Percentiles rank a stretch among this genome's conserved stretches.
phyloP scores from a whole-genome alignment of 768 basidiomycete genomes.

The Termitomyces heimii region DNA sequence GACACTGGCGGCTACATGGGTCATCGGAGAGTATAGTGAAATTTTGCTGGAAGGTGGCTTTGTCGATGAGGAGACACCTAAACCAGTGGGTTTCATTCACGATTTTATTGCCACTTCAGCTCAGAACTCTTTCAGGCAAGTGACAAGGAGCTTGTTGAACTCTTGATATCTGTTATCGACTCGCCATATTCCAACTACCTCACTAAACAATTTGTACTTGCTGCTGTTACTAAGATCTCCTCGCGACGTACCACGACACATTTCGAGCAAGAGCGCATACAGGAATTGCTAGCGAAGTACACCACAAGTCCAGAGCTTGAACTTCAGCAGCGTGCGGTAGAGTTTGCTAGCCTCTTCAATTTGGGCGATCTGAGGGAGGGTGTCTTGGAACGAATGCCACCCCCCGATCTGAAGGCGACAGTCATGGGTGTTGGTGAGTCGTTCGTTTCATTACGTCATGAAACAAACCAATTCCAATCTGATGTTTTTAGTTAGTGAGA shows the following conservation, averaged over 20 bases:
- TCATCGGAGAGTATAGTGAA: slow-evolving; percentile 96
- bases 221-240: slow-evolving; percentile 85
- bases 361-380: slow-evolving; percentile 73
- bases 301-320: slow-evolving; percentile 90
- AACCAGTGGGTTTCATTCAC: slow-evolving; percentile 39
- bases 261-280: slow-evolving; percentile 73
- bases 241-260: slow-evolving; percentile 65
- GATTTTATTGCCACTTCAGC: neutral
- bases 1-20: slow-evolving; percentile 90
- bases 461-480: neutral
- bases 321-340: slow-evolving; percentile 92
- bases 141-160: slow-evolving; percentile 81
- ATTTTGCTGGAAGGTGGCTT: slow-evolving; percentile 81
- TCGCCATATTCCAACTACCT: slow-evolving; percentile 94
- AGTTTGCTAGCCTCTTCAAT: slow-evolving; percentile 83
- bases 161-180: slow-evolving; percentile 80
- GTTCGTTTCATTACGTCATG: neutral
- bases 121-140: slow-evolving; percentile 41
- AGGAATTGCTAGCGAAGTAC: slow-evolving; percentile 71
- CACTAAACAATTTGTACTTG: slow-evolving; percentile 87
- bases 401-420: slow-evolving; percentile 95
- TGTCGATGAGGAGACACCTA: slow-evolving; percentile 65
- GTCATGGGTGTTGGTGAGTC: slow-evolving; percentile 81
- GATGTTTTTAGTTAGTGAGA: slow-evolving; percentile 72
- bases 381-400: slow-evolving; percentile 97